Evolutionary conservation across 306 rosid genomes (phyloP), one percentile per base, ranked within the genome.

Genomic region (Cucumis melo): DNA sequence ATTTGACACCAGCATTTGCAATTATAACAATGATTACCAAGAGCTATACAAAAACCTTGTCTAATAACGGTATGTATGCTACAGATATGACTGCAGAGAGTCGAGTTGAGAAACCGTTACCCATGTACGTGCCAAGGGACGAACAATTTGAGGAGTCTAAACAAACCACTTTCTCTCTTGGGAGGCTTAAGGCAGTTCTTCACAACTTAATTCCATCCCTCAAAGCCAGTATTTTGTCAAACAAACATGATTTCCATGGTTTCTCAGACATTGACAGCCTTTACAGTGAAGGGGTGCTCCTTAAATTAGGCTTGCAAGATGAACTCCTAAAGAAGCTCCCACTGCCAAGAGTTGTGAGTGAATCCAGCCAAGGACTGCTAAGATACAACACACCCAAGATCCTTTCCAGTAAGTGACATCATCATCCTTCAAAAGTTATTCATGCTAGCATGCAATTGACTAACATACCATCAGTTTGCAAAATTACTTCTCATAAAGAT

Each of bases 111-210:
- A 91, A 90, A 83, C 99, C 99, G 44, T 46, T 75, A 9, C 99
- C 99, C 17, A 87, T 87, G 85, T 94, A 94, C 44, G 97, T 90
- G n/a, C 99, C 99, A 0, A 87, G 97, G 78, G 99, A 94, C 17
- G 99, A 94, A 77, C 90, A 89, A 48, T 94, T 94, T 80, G 99
- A 91, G 79, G 99, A 94, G 81, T 80, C 91, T 0, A 94, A 94
- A 78, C 85, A 81, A 70, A 88, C 83, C 65, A 82, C 97, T 20
- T 84, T 92, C 78, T 71, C 90, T 23, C 82, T 83, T 44, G 93
- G 92, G 81, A 92, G 97, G 84, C 92, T 91, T 0, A 94, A 90
- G 79, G 97, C 89, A 59, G 86, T 90, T 64, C 83, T 94, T 17
- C 97, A 90, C 82, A 92, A 55, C 81, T 86, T 94, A 68, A 79